Evolutionary conservation across 768 basidiomycete species (phyloP).

Genomic region (Chalciporus pseudorubinellus): DNA sequence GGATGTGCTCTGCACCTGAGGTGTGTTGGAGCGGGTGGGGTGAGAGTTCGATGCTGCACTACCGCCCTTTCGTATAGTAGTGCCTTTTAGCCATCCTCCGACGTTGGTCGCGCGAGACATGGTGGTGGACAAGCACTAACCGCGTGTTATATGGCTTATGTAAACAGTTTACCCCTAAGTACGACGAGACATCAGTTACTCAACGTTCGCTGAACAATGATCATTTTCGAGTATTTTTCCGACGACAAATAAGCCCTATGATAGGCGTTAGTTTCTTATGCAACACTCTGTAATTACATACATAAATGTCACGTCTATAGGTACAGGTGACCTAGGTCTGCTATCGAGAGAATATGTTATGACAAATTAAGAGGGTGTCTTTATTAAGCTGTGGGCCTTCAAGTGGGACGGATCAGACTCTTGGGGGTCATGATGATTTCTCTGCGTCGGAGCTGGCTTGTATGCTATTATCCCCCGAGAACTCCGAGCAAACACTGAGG

Average conservation of each 20-base stretch:
- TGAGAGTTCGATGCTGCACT: constrained; percentile 38
- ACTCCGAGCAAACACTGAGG: neutral
- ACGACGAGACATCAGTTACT: neutral
- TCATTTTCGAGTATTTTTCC: too few relatives aligned
- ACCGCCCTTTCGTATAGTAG: constrained; percentile 69
- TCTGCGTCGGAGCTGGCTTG: neutral
- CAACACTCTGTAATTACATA: too few relatives aligned
- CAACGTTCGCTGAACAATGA: too few relatives aligned
- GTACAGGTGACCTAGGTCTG: too few relatives aligned
- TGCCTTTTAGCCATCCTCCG: constrained; percentile 65
- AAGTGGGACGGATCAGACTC: neutral
- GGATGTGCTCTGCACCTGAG: constrained; percentile 69
- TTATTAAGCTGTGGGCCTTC: too few relatives aligned
- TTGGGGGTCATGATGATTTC: neutral
- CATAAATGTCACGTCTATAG: too few relatives aligned
- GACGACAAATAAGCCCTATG: too few relatives aligned
- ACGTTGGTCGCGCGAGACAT: constrained; percentile 33
- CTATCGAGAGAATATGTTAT: too few relatives aligned
- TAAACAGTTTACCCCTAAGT: constrained; percentile 5
- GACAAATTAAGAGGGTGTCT: too few relatives aligned
- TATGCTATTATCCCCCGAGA: neutral
- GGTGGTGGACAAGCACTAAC: neutral
- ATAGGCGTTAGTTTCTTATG: too few relatives aligned
- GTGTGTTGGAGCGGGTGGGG: constrained; percentile 61
- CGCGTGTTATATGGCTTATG: constrained; percentile 8